phyloP scores from a whole-genome alignment of 1,284 basidiomycete species.

The Sutorius eximius region DNA sequence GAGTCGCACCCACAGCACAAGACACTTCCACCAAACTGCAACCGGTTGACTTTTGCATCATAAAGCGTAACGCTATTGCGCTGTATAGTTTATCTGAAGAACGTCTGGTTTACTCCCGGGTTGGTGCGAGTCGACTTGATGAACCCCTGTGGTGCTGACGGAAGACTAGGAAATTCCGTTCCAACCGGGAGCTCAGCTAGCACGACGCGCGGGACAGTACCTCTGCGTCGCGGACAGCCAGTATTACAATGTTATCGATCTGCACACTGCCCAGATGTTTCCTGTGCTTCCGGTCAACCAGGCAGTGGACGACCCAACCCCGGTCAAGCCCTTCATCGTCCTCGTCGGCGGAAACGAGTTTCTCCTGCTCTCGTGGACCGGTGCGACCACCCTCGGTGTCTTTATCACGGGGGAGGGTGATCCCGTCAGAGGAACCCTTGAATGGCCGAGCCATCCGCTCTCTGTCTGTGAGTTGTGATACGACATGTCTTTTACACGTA shows the following conservation, averaged over 20 bases:
- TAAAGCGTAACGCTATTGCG: conserved; percentile 69
- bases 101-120: conserved; percentile 31
- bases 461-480: conserved; percentile 64
- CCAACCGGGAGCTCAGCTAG: conserved; percentile 59
- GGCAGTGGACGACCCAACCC: conserved; percentile 41
- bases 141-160: conserved; percentile 45
- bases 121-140: conserved; percentile 14
- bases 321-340: conserved; percentile 69
- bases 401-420: conserved; percentile 85
- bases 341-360: conserved; percentile 80
- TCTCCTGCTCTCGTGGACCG: conserved; percentile 75
- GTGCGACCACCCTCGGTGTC: conserved; percentile 73
- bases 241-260: conserved; percentile 76
- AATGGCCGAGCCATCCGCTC: conserved; percentile 79
- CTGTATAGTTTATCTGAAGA: conserved; percentile 53
- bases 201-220: conserved; percentile 61
- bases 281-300: conserved; percentile 80
- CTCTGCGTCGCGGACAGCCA: conserved; percentile 76
- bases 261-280: conserved; percentile 65
- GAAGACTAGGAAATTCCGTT: conserved; percentile 80
- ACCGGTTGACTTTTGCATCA: conserved; percentile 75
- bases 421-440: conserved; percentile 83
- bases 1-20: conserved; percentile 46
- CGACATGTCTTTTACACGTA: background rate
- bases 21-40: conserved; percentile 43